A percentile compares a stretch with the other conserved stretches of the same genome.
phyloP scores from a whole-genome alignment of 495 filamentous ascomycete genomes.

The Penicillium mononematosum region DNA sequence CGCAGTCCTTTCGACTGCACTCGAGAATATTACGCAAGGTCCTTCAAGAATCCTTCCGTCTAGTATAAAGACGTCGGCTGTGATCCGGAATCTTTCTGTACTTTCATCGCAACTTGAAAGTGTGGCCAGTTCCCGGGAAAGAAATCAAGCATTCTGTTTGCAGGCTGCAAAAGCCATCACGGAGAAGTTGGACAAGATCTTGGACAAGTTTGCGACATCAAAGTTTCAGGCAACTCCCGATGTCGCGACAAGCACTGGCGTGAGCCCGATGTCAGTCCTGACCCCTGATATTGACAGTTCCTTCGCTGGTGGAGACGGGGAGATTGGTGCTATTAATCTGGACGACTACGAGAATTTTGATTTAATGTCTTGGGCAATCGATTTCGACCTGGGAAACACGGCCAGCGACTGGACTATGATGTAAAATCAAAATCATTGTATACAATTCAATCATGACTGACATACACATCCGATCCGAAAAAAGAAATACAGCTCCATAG shows the following conservation, averaged over 20 bases:
- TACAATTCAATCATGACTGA: no score
- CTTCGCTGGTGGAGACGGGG: constrained; percentile 8
- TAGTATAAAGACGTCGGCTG: constrained; percentile 13
- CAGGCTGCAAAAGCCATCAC: constrained; percentile 23
- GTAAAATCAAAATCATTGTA: not conserved
- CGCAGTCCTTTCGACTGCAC: constrained; percentile 12
- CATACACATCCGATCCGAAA: no score
- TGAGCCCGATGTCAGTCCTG: constrained; percentile 7
- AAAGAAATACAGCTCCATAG: no score
- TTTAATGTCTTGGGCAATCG: constrained; percentile 20
- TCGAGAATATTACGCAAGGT: constrained; percentile 13
- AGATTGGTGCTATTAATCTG: constrained; percentile 17
- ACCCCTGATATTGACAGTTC: constrained; percentile 8
- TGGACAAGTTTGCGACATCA: constrained; percentile 14
- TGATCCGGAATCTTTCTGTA: constrained; percentile 22
- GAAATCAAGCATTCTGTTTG: constrained; percentile 21
- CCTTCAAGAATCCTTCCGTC: constrained; percentile 12
- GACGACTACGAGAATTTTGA: constrained; percentile 18
- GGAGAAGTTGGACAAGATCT: constrained; percentile 18
- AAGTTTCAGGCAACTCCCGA: constrained; percentile 10
- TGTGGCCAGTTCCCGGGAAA: constrained; percentile 17
- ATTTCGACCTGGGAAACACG: constrained; percentile 16
- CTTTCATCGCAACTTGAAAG: constrained; percentile 21
- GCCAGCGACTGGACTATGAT: constrained; percentile 17
- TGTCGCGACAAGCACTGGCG: constrained; percentile 11